Percentiles rank a stretch among this genome's conserved stretches.
phyloP scores from a whole-genome alignment of 2,329 filamentous ascomycete genomes.

The Ascosphaera acerosa region DNA sequence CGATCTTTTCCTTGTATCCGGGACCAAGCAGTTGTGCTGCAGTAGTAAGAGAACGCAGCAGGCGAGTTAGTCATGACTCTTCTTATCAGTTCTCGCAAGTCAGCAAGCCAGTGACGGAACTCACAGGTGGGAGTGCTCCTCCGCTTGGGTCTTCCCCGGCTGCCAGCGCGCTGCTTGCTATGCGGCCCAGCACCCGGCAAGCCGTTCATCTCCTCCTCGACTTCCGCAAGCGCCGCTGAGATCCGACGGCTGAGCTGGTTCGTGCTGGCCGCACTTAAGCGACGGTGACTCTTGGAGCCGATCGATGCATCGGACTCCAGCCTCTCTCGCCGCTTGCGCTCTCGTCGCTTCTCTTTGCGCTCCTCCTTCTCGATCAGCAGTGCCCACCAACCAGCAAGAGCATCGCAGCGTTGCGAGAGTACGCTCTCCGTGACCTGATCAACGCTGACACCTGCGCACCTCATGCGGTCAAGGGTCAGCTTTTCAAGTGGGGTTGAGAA shows the following conservation, averaged over 20 bases:
- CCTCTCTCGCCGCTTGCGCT: constrained; percentile 61
- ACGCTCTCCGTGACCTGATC: constrained; percentile 91
- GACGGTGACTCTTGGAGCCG: constrained; percentile 52
- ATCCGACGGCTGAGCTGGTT: constrained; percentile 63
- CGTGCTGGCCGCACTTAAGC: constrained; percentile 73
- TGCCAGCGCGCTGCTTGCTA: too few species aligned
- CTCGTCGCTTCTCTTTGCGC: constrained; percentile 54
- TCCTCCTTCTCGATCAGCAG: constrained; percentile 84
- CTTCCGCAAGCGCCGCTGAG: constrained; percentile 49
- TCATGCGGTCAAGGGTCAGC: constrained; percentile 77
- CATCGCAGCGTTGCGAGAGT: constrained; percentile 66
- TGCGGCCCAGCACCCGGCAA: too few species aligned
- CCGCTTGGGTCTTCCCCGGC: too few species aligned
- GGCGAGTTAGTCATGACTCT: too few species aligned
- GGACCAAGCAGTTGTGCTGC: too few species aligned
- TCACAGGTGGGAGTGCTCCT: too few species aligned
- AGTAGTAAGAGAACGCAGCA: too few species aligned
- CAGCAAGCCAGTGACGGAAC: too few species aligned
- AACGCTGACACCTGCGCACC: constrained; percentile 76
- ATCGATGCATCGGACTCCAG: constrained; percentile 59
- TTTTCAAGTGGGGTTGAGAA: constrained; percentile 77
- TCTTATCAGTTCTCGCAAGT: too few species aligned
- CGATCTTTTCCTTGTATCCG: too few species aligned
- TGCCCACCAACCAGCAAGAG: constrained; percentile 87
- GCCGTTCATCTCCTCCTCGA: constrained; percentile 72